phyloP scores from a whole-genome alignment of 805 yeast genomes.

The Cyberlindnera japonica region DNA sequence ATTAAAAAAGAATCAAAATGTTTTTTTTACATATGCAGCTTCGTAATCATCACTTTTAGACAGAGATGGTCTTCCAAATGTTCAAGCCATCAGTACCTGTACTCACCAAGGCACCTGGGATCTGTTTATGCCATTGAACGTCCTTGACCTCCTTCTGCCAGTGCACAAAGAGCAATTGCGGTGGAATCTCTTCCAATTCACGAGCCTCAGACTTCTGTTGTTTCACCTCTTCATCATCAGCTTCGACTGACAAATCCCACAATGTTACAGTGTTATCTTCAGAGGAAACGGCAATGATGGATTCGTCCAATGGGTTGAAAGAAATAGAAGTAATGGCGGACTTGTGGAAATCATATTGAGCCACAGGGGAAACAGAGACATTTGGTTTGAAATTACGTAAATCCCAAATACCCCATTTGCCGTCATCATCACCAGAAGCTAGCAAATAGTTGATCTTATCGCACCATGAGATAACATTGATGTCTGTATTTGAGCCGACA shows the following conservation, averaged over 20 bases:
- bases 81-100: slow-evolving; percentile 96
- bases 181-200: slow-evolving; percentile 87
- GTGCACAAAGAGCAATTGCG: slow-evolving; percentile 92
- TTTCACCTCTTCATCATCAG: slow-evolving; percentile 94
- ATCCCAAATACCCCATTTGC: slow-evolving; percentile 98
- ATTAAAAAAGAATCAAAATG: no score
- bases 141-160: slow-evolving; percentile 98
- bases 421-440: slow-evolving; percentile 97
- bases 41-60: slow-evolving; percentile 48
- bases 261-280: slow-evolving; percentile 96
- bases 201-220: slow-evolving; percentile 74
- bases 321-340: slow-evolving; percentile 89
- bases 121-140: slow-evolving; percentile 96
- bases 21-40: no score
- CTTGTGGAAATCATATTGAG: slow-evolving; percentile 92
- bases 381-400: slow-evolving; percentile 73
- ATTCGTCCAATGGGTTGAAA: slow-evolving; percentile 93
- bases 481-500: slow-evolving; percentile 74
- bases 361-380: slow-evolving; percentile 68
- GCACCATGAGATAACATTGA: slow-evolving; percentile 96
- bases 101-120: slow-evolving; percentile 91
- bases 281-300: slow-evolving; percentile 91
- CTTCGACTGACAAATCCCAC: slow-evolving; percentile 98
- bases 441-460: slow-evolving; percentile 78
- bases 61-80: slow-evolving; percentile 95